A percentile compares a stretch with the other conserved stretches of the same genome.
Conservation (phyloP, 1,284 basidiomycete species). For the Lentinula novae-zelandiae region DNA sequence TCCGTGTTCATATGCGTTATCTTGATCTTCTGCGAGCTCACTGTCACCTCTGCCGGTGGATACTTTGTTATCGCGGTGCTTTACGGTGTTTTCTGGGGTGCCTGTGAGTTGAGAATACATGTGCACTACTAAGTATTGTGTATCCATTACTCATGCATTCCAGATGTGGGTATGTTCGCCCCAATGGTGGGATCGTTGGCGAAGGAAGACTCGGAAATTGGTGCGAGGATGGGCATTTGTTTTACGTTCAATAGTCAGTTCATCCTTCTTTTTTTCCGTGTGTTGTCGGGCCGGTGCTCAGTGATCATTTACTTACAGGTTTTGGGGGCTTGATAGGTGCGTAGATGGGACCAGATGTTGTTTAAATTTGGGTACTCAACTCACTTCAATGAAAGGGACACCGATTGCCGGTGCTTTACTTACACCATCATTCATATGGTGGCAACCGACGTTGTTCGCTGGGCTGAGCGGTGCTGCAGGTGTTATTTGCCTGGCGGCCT, state of each 20-base stretch:
- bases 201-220: slow-evolving; percentile 35
- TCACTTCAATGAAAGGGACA: background rate
- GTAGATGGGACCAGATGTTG: background rate
- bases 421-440: slow-evolving; percentile 16
- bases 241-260: slow-evolving; percentile 17
- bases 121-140: background rate
- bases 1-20: slow-evolving; percentile 17
- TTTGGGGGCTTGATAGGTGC: slow-evolving; percentile 11
- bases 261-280: background rate
- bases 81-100: slow-evolving; percentile 28
- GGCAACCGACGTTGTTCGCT: slow-evolving; percentile 18
- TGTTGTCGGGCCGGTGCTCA: background rate
- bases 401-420: slow-evolving; percentile 18
- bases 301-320: slow-evolving; percentile 20
- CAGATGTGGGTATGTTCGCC: slow-evolving; percentile 16
- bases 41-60: slow-evolving; percentile 18
- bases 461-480: slow-evolving; percentile 15
- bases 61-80: slow-evolving; percentile 24
- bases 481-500: background rate
- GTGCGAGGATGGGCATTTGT: slow-evolving; percentile 10
- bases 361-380: background rate
- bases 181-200: slow-evolving; percentile 27
- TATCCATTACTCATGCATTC: background rate
- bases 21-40: slow-evolving; percentile 27
- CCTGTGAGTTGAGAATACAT: slow-evolving; percentile 16